Percentiles rank a stretch among this genome's conserved stretches.
Evolutionary conservation across 495 filamentous ascomycete species (phyloP).

Genomic region (Cercophora sp.): DNA sequence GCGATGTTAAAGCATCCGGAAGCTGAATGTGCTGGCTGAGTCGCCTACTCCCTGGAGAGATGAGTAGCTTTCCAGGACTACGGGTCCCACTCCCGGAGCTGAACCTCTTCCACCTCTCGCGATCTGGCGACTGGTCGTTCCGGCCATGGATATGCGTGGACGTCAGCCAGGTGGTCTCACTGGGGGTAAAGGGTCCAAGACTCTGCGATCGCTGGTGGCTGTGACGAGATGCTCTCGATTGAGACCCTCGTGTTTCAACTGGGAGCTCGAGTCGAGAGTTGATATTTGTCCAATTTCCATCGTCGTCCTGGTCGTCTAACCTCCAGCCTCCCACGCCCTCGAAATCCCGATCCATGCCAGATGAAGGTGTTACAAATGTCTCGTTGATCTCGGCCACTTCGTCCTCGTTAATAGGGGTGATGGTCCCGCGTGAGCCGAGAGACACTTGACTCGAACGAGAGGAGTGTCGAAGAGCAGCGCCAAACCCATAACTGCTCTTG

Average conservation of each 20-base stretch:
- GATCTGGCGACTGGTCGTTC: slow-evolving; percentile 18
- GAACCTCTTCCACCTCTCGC: slow-evolving; percentile 5
- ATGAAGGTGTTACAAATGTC: slow-evolving; percentile 34
- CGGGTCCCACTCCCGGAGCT: not conserved
- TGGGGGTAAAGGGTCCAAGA: slow-evolving; percentile 23
- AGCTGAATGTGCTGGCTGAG: slow-evolving; percentile 1
- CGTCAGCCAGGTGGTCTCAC: slow-evolving; percentile 21
- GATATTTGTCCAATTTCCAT: slow-evolving; percentile 69
- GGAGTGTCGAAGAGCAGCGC: slow-evolving; percentile 28
- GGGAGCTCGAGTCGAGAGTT: slow-evolving; percentile 71
- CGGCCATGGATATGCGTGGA: slow-evolving; percentile 16
- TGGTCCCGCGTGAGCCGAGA: slow-evolving; percentile 24
- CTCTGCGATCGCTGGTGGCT: slow-evolving; percentile 37
- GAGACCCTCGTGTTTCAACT: no score
- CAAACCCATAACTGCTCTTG: slow-evolving; percentile 32
- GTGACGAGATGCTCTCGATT: slow-evolving; percentile 55
- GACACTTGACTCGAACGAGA: slow-evolving; percentile 33
- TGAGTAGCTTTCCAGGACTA: slow-evolving; percentile 5
- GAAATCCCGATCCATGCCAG: slow-evolving; percentile 62
- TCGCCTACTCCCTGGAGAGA: slow-evolving; percentile 5
- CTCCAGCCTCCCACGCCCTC: slow-evolving; percentile 86
- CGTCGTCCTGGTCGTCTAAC: slow-evolving; percentile 45
- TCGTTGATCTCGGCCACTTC: slow-evolving; percentile 15
- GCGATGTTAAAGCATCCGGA: not conserved
- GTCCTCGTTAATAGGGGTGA: slow-evolving; percentile 30